phyloP scores from a whole-genome alignment of 768 basidiomycete species.

The Termitomyces heimii region DNA sequence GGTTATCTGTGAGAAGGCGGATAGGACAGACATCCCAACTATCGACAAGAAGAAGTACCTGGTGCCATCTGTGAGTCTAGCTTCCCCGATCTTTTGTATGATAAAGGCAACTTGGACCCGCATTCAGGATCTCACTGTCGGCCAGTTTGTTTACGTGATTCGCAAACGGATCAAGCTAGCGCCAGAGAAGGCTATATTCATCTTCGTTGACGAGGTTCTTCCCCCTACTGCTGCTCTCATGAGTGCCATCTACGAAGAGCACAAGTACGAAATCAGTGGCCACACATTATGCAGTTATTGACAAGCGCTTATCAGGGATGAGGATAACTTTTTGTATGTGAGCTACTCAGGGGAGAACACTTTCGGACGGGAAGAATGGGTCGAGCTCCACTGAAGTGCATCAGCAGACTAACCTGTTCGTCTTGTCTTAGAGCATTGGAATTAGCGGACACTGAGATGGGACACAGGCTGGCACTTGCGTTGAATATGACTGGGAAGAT shows the following conservation, averaged over 20 bases:
- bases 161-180: constrained; percentile 99
- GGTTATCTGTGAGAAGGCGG: constrained; percentile 99
- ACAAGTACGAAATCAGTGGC: constrained; percentile 66
- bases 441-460: constrained; percentile 16
- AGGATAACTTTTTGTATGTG: constrained; percentile 98
- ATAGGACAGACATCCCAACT: constrained; percentile 96
- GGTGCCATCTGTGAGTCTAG: constrained; percentile 79
- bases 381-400: constrained; percentile 41
- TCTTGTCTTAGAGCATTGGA: constrained; percentile 14
- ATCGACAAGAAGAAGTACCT: constrained; percentile 99
- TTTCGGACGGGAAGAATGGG: constrained; percentile 60
- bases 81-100: constrained; percentile 5
- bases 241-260: constrained; percentile 99
- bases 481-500: constrained; percentile 11
- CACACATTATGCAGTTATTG: constrained; percentile 14
- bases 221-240: constrained; percentile 97
- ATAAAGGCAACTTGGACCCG: background rate
- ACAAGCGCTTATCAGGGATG: constrained; percentile 64
- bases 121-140: constrained; percentile 86
- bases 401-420: constrained; percentile 19
- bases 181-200: constrained; percentile 99
- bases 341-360: constrained; percentile 99
- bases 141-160: constrained; percentile 99
- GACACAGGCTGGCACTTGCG: constrained; percentile 9
- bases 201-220: constrained; percentile 98